Evolutionary conservation across 352 stramenopile species (phyloP), one percentile per base, ranked within the genome.

Genomic region (Aphanomyces stellatus): DNA sequence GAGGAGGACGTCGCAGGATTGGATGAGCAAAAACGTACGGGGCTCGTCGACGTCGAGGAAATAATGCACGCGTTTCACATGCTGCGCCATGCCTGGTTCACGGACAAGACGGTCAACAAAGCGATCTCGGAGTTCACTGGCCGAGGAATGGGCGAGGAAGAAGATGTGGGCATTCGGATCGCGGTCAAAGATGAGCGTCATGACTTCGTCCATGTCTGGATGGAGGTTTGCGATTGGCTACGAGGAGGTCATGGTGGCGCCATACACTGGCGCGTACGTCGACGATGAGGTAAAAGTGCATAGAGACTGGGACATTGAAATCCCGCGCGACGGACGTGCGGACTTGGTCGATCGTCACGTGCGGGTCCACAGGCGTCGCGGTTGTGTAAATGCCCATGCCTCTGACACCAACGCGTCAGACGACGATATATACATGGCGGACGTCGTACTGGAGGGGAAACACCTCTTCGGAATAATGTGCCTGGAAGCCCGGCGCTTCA

Each of bases 181-280:
- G 24, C 68, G 51, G 0, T 72, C 10, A 0, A 91, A 65, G 33
- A 93, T 78, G 19, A 71, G 75, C 4, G 51, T 51, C 22, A 93
- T 42, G 3, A 74, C 78, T 17, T 64, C 51, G 42, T 90, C 82
- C 64, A 91, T 91, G 65, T 93, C 82, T 0, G 82, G 78, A 33
- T 93, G 84, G 28, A 90, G 75, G 51, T 87, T 72, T n/a, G 88
- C 72, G 46, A 93, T 80, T 0, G 80, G 85, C 84, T 91, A 60
- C 8, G 31, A 7, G 27, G 7, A 28, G 28, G 8, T 56, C 28
- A 56, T n/a, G n/a, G n/a, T n/a, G n/a, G n/a, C n/a, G n/a, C n/a
- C n/a, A n/a, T n/a, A n/a, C n/a, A n/a, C n/a, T n/a, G n/a, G n/a
- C n/a, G n/a, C n/a, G n/a, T n/a, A n/a, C n/a, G n/a, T 37, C 25